These are phyloP conservation scores for Omphalotus guepiniiformis DNA, from an alignment of 768 basidiomycete species.

Conservation along the genomic window DNA sequence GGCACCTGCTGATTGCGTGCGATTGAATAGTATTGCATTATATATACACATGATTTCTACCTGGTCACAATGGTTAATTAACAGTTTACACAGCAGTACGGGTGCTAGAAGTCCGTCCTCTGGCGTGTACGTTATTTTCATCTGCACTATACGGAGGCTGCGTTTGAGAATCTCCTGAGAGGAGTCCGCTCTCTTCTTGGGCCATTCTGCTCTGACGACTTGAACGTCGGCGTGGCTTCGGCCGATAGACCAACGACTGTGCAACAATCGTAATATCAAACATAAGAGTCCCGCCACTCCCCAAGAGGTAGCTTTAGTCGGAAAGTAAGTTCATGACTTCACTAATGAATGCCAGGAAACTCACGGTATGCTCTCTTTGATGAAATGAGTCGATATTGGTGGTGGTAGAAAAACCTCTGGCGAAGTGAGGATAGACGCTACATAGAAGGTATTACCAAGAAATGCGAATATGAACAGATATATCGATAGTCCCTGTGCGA, in stretches of 20 bases:
- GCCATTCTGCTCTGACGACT: slow-evolving; percentile 15
- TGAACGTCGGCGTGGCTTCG: slow-evolving; percentile 36
- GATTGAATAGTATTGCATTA: too few relatives aligned
- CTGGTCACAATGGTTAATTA: too few relatives aligned
- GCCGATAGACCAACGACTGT: slow-evolving; percentile 78
- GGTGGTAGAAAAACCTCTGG: slow-evolving; percentile 57
- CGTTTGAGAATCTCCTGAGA: slow-evolving; percentile 5
- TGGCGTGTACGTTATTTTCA: too few relatives aligned
- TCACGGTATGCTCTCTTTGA: slow-evolving; percentile 83
- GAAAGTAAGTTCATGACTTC: background rate
- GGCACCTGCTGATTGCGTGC: too few relatives aligned
- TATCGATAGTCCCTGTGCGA: slow-evolving; percentile 79
- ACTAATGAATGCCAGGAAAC: slow-evolving; percentile 26
- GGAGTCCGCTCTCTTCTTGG: slow-evolving; percentile 15
- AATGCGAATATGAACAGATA: slow-evolving; percentile 93
- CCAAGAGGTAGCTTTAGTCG: slow-evolving; percentile 71
- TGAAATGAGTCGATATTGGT: slow-evolving; percentile 57
- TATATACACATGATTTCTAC: too few relatives aligned
- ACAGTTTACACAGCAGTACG: background rate
- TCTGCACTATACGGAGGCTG: background rate
- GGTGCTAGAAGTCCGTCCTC: background rate
- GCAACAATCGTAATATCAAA: slow-evolving; percentile 91
- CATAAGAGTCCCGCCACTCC: slow-evolving; percentile 87
- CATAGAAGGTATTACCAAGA: slow-evolving; percentile 90
- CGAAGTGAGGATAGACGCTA: slow-evolving; percentile 81